Evolutionary conservation across 768 basidiomycete species (phyloP).

Genomic region (Brasilioporus rufonigricans): DNA sequence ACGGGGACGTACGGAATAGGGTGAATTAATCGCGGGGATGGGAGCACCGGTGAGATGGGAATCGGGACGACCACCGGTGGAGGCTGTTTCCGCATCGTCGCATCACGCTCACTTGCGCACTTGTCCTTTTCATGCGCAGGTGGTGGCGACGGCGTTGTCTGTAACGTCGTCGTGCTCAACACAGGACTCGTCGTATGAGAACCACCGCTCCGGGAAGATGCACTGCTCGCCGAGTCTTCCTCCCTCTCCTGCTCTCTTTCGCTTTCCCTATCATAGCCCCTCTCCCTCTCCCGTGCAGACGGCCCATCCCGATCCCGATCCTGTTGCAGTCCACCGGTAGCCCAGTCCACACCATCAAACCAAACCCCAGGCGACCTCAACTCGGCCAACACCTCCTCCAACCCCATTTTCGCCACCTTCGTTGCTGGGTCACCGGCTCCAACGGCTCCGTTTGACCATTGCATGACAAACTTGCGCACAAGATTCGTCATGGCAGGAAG

Average conservation of each 20-base stretch:
- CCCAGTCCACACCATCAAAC: slow-evolving; percentile 75
- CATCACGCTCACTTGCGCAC: slow-evolving; percentile 27
- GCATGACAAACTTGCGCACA: slow-evolving; percentile 62
- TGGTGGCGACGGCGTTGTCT: slow-evolving; percentile 77
- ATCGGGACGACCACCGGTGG: slow-evolving; percentile 35
- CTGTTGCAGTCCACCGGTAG: slow-evolving; percentile 23
- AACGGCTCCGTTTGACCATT: slow-evolving; percentile 46
- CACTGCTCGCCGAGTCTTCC: slow-evolving; percentile 46
- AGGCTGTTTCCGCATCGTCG: slow-evolving; percentile 14
- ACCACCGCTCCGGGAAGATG: slow-evolving; percentile 47
- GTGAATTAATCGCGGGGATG: slow-evolving; percentile 57
- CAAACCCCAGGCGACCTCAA: slow-evolving; percentile 60
- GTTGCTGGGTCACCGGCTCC: slow-evolving; percentile 52
- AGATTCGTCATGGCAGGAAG: slow-evolving; percentile 68
- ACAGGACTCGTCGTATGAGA: slow-evolving; percentile 72
- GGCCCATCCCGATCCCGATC: slow-evolving; percentile 42
- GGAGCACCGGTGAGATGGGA: slow-evolving; percentile 57
- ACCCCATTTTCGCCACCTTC: slow-evolving; percentile 50
- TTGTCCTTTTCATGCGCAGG: slow-evolving; percentile 42
- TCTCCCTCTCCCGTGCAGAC: slow-evolving; percentile 8
- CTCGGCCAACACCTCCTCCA: slow-evolving; percentile 59
- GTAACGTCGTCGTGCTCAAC: slow-evolving; percentile 67
- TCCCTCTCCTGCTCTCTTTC: slow-evolving; percentile 36
- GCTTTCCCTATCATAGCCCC: slow-evolving; percentile 34
- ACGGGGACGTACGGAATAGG: slow-evolving; percentile 70